Evolutionary conservation across 108 stramenopile genomes (phyloP).

Genomic region (Pseudonitzschia delicatissima): DNA sequence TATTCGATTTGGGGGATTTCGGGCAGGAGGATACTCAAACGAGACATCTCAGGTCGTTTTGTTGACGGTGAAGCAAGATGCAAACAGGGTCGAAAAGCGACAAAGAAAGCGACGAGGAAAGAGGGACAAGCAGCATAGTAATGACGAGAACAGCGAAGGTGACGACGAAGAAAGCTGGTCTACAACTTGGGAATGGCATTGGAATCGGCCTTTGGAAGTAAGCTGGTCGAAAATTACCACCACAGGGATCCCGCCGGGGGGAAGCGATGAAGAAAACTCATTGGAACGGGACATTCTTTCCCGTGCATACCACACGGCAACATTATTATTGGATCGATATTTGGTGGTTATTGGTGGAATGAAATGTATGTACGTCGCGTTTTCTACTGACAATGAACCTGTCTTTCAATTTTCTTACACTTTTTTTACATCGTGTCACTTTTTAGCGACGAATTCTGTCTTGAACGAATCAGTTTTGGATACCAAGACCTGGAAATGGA

Average conservation of each 20-base stretch:
- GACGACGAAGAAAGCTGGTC: slow-evolving; percentile 1
- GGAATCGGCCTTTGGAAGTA: background rate
- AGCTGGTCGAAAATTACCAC: background rate
- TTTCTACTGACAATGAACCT: background rate
- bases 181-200: slow-evolving; percentile 7
- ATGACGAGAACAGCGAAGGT: slow-evolving; percentile 7
- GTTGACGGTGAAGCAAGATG: slow-evolving; percentile 26
- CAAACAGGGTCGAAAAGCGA: background rate
- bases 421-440: background rate
- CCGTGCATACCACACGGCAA: slow-evolving; percentile 65
- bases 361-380: slow-evolving; percentile 11
- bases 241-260: background rate
- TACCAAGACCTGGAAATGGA: slow-evolving; percentile 55
- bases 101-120: background rate
- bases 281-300: slow-evolving; percentile 2
- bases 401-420: background rate
- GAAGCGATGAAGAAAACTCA: background rate
- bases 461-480: slow-evolving; percentile 45
- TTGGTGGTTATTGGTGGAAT: slow-evolving; percentile 58
- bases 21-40: slow-evolving; percentile 50
- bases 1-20: slow-evolving; percentile 61
- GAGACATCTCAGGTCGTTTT: slow-evolving; percentile 54
- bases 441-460: slow-evolving; percentile 20
- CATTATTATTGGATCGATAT: slow-evolving; percentile 48
- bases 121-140: background rate